phyloP scores from a whole-genome alignment of 2,329 filamentous ascomycete species.

The Chaetoscypha palmicola region DNA sequence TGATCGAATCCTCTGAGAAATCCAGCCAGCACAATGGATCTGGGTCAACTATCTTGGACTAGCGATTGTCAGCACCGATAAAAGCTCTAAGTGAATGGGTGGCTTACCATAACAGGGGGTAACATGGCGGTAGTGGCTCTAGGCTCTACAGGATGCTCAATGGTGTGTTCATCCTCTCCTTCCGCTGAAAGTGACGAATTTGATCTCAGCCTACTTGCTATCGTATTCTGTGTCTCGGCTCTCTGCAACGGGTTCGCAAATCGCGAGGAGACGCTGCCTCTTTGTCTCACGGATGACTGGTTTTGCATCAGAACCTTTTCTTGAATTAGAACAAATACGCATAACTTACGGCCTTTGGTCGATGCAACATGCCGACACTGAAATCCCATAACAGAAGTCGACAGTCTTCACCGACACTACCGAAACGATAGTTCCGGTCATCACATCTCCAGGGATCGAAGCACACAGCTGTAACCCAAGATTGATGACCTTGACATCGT shows the following conservation, averaged over 20 bases:
- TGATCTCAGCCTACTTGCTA: slow-evolving; percentile 56
- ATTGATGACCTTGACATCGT: slow-evolving; percentile 89
- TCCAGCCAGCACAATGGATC: slow-evolving; percentile 85
- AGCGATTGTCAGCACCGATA: slow-evolving; percentile 21
- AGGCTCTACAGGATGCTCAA: slow-evolving; percentile 79
- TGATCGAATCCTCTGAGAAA: slow-evolving; percentile 90
- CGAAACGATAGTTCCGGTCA: slow-evolving; percentile 89
- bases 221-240: slow-evolving; percentile 56
- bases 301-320: slow-evolving; percentile 20
- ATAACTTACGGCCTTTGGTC: slow-evolving; percentile 80
- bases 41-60: slow-evolving; percentile 78
- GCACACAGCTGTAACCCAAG: slow-evolving; percentile 87
- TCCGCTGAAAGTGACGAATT: slow-evolving; percentile 58
- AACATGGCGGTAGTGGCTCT: slow-evolving; percentile 75
- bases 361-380: slow-evolving; percentile 89
- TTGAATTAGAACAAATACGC: slow-evolving; percentile 30
- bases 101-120: slow-evolving; percentile 76
- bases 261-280: slow-evolving; percentile 43
- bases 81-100: background rate
- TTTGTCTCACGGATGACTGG: slow-evolving; percentile 49
- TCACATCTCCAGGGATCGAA: slow-evolving; percentile 98
- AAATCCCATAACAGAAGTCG: slow-evolving; percentile 94
- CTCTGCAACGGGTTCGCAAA: slow-evolving; percentile 43
- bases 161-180: slow-evolving; percentile 48
- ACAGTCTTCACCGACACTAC: slow-evolving; percentile 91